Base-by-base conservation (phyloP, 768 basidiomycete species). In the Lactarius trivialis region DNA sequence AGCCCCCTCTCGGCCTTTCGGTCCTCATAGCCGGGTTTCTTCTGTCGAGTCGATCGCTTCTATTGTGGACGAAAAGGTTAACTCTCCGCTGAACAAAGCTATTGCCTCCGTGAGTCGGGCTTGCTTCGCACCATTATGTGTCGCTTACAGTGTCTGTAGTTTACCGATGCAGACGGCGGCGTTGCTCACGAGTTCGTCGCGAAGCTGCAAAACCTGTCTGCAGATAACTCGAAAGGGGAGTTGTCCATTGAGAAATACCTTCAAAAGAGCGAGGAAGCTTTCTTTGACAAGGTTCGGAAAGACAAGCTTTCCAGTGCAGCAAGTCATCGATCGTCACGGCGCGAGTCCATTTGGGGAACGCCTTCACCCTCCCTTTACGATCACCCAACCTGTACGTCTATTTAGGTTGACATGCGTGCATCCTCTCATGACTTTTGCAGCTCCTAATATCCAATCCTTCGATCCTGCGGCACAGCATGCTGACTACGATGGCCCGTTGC, bases 11-110 rank as follows among this genome's bases (percentile, higher is more conserved):
- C 81, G 82, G 63, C 91, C 93, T 1, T 95, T 96, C 73, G 90
- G 90, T 56, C 68, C 77, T 12, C 90, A 93, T 71, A 92, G 89
- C 45, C 81, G 93, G 6, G 81, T 83, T 7, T 86, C 87, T 0
- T 94, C 92, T 1, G 85, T 89, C n/a, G 94, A 96, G 69, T 93
- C 92, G 6, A 94, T 96, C 60, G 85, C 89, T 15, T 88, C 91
- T 4, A 93, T 96, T 57, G 88, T 93, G 33, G 92, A 94, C 65
- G 93, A 96, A 68, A 96, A 96, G 77, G 78, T 80, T 1, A 89
- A 89, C 65, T 93, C 94, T 26, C 93, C 94, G 12, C 77, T 96
- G 62, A 97, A 97, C 77, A 96, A 95, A 75, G 92, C 93, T 12
- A 91, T 93, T 69, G 88, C 88, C 57, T 88, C 92, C 63, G 91